Evolutionary conservation across 2,329 filamentous ascomycete species (phyloP), one percentile per base, ranked within the genome.

Genomic region (Exophiala viscosa): DNA sequence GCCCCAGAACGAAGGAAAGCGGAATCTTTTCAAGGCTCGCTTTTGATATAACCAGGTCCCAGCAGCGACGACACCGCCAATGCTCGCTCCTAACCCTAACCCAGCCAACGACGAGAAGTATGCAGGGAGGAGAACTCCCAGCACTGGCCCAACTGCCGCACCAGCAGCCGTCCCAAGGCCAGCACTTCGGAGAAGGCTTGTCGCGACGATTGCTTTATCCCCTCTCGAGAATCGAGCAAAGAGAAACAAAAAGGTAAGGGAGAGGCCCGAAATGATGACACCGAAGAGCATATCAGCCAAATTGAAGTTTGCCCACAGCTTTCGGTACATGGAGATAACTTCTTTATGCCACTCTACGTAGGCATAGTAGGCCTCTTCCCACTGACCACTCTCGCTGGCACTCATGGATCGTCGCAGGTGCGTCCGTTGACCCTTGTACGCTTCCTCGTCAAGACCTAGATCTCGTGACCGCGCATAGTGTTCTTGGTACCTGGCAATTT

Each of bases 291-390:
- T 99, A 67, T 86, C 88, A 2, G 83, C 78, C 15, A 96, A 77
- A 67, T 99, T 90, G 62, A 99, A 99, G 33, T 88, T 83, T 17
- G 93, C 90, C 93, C 93, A 99, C 13, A 97, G 75, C 35, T 79
- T 80, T 66, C 90, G 88, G 73, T 89, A 97, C 10, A 92, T 79
- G 23, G 77, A 77, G 40, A 99, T 76, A 0, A 87, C 96, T 65
- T 88, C 83, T 28, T 76, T 76, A 67, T 96, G 90, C 66, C 95
- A 97, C 9, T 77, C 75, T 13, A 78, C 73, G 64, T 88, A 92
- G 0, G 84, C 80, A 2, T 77, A 63, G 57, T 78, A 81, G 15
- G 73, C 70, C 1, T 69, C 61, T 50, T 71, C 69, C 60, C 73
- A 71, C 28, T 48, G 33, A 13, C 47, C 40, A 10, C 38, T 45